Evolutionary conservation across 805 yeast genomes (phyloP), one percentile per base, ranked within the genome.

Genomic region (Hagleromyces aurorensis): DNA sequence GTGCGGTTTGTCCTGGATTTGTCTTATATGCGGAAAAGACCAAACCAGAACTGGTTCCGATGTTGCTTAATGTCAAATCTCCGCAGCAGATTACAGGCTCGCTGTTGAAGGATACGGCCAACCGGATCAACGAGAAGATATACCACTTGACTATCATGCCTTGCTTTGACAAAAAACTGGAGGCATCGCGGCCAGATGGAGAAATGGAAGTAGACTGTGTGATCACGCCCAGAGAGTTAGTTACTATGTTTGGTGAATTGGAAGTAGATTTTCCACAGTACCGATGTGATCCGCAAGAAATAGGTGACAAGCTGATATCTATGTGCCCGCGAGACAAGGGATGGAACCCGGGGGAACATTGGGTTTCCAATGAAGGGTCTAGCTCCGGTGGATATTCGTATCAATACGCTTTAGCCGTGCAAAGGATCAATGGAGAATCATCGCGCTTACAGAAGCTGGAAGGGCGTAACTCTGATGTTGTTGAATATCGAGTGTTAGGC

Each of bases 11-110:
- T 56, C 98, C 98, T 0, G 98, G 98, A 0, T 91, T 95, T 85
- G 91, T 91, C 0, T 65, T 91, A 16, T 91, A 91, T 48, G 94
- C 89, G 0, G 97, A 91, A 44, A 91, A 91, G 62, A 87, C 97
- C 0, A 96, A 89, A 52, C 93, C 95, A 1, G 76, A 81, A 40
- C 62, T 91, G 7, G 58, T 86, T 10, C 80, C 87, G 0, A 63
- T 67, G 34, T 50, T 91, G 36, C 73, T 93, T 8, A 68, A 69
- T 19, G 79, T 82, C 23, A 83, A 84, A 48, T 83, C 95, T 0
- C 93, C 97, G 4, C 97, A 89, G 57, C 96, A 85, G 52, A 79
- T 89, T 29, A 84, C 96, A 0, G 97, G 97, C 0, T 62, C 75
- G 12, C 42, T 87, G 13, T 55, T 89, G 29, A 87, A 87, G 52